Evolutionary conservation across 805 yeast genomes (phyloP), one percentile per base, ranked within the genome.

Genomic region (Babjeviella inositovora): DNA sequence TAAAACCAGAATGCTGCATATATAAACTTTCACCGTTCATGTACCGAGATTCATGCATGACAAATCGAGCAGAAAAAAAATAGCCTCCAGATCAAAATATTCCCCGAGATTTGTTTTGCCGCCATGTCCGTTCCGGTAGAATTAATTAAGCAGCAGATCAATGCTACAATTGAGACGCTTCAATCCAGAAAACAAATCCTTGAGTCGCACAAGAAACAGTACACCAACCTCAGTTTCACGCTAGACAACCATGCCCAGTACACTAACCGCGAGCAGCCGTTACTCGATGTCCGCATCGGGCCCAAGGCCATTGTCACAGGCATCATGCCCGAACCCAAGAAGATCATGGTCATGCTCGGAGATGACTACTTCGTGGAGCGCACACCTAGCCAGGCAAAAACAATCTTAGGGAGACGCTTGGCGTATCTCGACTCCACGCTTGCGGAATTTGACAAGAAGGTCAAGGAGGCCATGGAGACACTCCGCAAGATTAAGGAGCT

Each of bases 341-440:
- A 32, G 25, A 31, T 38, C 5, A 24, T 47, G 33, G 52, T 53
- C 3, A 37, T 37, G 6, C 30, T 58, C 7, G 62, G 64, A 1
- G 51, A 44, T 23, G 62, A 53, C 4, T 56, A 54, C 29, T 55
- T 50, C 31, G 55, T 41, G 8, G 53, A 54, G 19, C 42, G 42
- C 27, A 32, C 37, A 2, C 34, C 35, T 2, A 17, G 15, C 2
- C 46, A 45, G 6, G 62, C 64, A 1, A 27, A 26, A 1, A 28
- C 26, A 3, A 48, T 43, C 17, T 33, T 39, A 23, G 36, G 29
- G 14, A 34, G 13, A 14, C 28, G 11, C 21, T 24, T 9, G 15
- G 21, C 8, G 14, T 14, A 5, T 12, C 13, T 5, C 11, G 18
- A 10, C 14, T 11, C 20, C 9, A 6, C 11, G 9, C 16, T n/a